A percentile compares a stretch with the other conserved stretches of the same genome.
These are phyloP conservation scores for Talaromyces sp. DNA, from an alignment of 2,329 filamentous ascomycete genomes.

Conservation along the genomic window DNA sequence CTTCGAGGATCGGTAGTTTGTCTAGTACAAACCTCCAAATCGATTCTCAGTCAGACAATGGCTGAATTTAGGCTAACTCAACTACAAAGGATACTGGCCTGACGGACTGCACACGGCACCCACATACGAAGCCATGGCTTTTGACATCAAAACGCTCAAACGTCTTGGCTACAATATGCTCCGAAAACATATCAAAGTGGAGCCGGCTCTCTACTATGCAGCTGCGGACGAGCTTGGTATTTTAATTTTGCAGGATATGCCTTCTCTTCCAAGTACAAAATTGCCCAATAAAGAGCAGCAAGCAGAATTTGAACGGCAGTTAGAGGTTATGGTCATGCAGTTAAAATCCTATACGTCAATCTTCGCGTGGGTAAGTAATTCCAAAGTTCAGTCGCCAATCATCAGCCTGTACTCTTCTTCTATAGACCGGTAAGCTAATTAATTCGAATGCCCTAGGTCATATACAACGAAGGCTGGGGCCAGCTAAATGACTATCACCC, in stretches of 20 bases:
- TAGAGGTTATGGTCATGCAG: slow-evolving; percentile 58
- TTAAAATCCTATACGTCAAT: slow-evolving; percentile 62
- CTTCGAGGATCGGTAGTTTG: not conserved
- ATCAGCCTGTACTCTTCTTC: not conserved
- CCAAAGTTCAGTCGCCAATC: too few species aligned
- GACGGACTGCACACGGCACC: slow-evolving; percentile 64
- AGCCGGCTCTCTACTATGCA: slow-evolving; percentile 62
- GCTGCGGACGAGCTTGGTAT: slow-evolving; percentile 63
- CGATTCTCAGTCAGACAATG: not conserved
- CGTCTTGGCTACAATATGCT: slow-evolving; percentile 64
- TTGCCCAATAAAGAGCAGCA: slow-evolving; percentile 48
- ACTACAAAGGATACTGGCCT: slow-evolving; percentile 60
- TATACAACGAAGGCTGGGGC: slow-evolving; percentile 71
- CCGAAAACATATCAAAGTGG: slow-evolving; percentile 65
- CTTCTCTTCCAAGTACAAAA: slow-evolving; percentile 43
- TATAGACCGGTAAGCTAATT: not conserved
- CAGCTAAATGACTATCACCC: slow-evolving; percentile 50
- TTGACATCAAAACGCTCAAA: slow-evolving; percentile 60
- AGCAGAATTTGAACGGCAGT: slow-evolving; percentile 59
- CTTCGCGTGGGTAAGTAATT: slow-evolving; percentile 52
- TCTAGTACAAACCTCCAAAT: not conserved
- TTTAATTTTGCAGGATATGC: slow-evolving; percentile 70
- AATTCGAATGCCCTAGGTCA: slow-evolving; percentile 39
- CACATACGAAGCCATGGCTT: slow-evolving; percentile 60
- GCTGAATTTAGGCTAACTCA: not conserved